Conservation (phyloP, 352 stramenopile genomes). For the Elongisporangium anandrum region DNA sequence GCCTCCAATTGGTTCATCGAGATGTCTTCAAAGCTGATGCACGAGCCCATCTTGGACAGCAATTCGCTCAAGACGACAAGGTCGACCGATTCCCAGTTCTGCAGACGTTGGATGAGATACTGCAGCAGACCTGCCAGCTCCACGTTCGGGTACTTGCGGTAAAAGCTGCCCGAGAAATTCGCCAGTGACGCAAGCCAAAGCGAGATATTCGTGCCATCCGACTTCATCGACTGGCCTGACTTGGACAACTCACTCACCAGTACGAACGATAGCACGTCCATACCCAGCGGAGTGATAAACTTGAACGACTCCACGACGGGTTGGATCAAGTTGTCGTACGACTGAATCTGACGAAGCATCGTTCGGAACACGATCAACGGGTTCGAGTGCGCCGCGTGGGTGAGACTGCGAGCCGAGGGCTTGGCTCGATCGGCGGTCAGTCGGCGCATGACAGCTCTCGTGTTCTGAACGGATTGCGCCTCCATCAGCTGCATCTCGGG, state of each 20-base stretch:
- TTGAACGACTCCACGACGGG: conserved; percentile 95
- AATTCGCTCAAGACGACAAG: conserved; percentile 86
- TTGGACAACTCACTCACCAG: conserved; percentile 89
- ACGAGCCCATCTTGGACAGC: conserved; percentile 86
- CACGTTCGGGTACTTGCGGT: conserved; percentile 90
- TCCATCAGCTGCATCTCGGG: conserved; percentile 65
- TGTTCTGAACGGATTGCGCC: conserved; percentile 63
- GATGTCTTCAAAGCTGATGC: conserved; percentile 84
- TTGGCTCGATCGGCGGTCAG: conserved; percentile 81
- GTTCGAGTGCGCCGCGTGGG: conserved; percentile 91
- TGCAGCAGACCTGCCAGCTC: conserved; percentile 89
- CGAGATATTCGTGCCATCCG: conserved; percentile 89
- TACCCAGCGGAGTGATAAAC: conserved; percentile 90
- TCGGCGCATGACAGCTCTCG: conserved; percentile 71
- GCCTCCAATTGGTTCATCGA: conserved; percentile 80
- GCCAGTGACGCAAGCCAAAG: conserved; percentile 93
- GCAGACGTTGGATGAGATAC: conserved; percentile 88
- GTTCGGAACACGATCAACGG: conserved; percentile 92
- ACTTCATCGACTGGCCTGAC: conserved; percentile 80
- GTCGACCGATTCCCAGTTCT: conserved; percentile 82
- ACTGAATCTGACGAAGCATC: conserved; percentile 95
- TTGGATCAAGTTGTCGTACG: conserved; percentile 96
- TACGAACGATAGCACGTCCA: conserved; percentile 94
- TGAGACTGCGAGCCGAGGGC: conserved; percentile 64
- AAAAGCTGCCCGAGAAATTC: conserved; percentile 93